Conservation (phyloP, 2,329 filamentous ascomycete genomes). For the Aspergillus neotritici region DNA sequence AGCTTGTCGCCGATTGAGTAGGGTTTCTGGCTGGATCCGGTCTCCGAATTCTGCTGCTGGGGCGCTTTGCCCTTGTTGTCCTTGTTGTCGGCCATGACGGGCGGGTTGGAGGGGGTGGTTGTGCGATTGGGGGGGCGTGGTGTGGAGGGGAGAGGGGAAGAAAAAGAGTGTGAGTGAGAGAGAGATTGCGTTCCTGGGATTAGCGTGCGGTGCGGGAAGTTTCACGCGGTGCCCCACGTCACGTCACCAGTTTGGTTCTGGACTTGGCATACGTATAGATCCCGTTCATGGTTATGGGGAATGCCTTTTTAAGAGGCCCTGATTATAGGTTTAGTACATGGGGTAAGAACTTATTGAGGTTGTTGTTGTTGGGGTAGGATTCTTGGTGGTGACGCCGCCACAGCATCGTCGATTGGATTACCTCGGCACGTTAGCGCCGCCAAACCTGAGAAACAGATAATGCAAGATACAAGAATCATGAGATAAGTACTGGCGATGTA, state of each 20-base stretch:
- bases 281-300: no score
- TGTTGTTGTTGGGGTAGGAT: no score
- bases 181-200: conserved; percentile 13
- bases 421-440: no score
- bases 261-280: no score
- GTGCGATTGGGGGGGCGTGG: conserved; percentile 5
- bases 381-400: no score
- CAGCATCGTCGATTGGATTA: no score
- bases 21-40: conserved; percentile 17
- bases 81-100: conserved; percentile 30
- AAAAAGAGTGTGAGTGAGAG: conserved; percentile 3
- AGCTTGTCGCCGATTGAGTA: conserved; percentile 28
- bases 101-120: conserved; percentile 5
- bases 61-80: conserved; percentile 24
- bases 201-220: conserved; percentile 16
- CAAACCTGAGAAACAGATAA: no score
- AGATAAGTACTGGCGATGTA: no score
- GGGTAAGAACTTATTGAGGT: no score
- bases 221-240: conserved; percentile 26
- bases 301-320: no score
- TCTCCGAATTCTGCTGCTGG: conserved; percentile 4
- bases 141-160: conserved; percentile 8
- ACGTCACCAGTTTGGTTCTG: background rate
- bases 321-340: no score
- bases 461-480: background rate